These are phyloP conservation scores for Eragrostis nindensis DNA, from an alignment of 176 grass and related monocot genomes.

Conservation along the genomic window DNA sequence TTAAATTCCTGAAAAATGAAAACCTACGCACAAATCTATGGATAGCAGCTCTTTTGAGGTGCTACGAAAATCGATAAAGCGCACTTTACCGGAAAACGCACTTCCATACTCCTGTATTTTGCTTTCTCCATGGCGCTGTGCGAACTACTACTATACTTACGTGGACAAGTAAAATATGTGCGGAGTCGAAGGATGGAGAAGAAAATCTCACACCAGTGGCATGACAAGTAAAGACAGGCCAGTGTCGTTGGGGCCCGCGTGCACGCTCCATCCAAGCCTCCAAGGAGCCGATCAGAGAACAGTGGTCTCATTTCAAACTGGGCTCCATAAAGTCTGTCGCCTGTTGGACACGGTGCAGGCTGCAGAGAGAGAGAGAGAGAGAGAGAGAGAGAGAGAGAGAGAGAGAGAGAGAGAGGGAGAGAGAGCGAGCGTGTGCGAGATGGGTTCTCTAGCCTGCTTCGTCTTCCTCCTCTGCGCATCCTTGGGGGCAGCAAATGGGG, in stretches of 20 bases:
- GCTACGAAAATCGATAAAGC: neutral
- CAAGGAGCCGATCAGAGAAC: constrained; percentile 20
- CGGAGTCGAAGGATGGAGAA: neutral
- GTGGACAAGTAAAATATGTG: too few species aligned
- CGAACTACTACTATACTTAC: too few species aligned
- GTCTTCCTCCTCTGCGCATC: constrained; percentile 44
- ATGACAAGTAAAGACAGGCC: constrained; percentile 37
- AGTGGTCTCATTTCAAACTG: constrained; percentile 56
- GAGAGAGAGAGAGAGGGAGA: too few species aligned
- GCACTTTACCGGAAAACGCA: neutral
- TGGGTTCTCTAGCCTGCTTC: constrained; percentile 47
- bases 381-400: too few species aligned
- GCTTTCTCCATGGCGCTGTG: neutral
- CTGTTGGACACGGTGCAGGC: constrained; percentile 10
- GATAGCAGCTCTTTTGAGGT: neutral
- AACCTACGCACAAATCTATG: neutral
- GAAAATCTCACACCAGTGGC: constrained; percentile 37
- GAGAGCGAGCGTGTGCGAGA: constrained; percentile 41
- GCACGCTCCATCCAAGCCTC: constrained; percentile 47
- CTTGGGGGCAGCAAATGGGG: constrained; percentile 35
- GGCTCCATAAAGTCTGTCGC: constrained; percentile 45
- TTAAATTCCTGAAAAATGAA: too few species aligned
- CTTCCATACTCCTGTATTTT: neutral
- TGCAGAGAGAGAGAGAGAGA: neutral
- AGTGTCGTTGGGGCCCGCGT: neutral